Percentiles rank a stretch among this genome's conserved stretches.
These are phyloP conservation scores for Talaromyces funiculosus DNA, from an alignment of 2,329 filamentous ascomycete genomes.

Conservation along the genomic window DNA sequence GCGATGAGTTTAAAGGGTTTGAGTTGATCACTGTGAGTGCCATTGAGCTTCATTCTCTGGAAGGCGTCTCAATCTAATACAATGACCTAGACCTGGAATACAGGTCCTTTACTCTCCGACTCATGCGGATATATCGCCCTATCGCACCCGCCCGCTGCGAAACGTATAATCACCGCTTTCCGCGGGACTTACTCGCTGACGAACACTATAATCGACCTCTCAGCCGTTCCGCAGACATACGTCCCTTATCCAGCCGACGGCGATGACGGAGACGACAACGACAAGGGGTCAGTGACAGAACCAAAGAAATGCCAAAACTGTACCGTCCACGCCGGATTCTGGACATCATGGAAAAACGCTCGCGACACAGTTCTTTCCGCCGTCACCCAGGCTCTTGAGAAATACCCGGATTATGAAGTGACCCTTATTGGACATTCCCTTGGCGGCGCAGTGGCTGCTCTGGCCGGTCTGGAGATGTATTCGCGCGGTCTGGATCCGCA, in stretches of 20 bases:
- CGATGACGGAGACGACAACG: slow-evolving; percentile 33
- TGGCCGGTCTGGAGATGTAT: slow-evolving; percentile 77
- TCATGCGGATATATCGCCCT: slow-evolving; percentile 91
- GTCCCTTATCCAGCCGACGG: slow-evolving; percentile 67
- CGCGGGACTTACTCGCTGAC: slow-evolving; percentile 90
- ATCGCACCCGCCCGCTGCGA: slow-evolving; percentile 59
- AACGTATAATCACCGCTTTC: slow-evolving; percentile 77
- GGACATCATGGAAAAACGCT: slow-evolving; percentile 75
- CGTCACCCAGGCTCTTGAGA: slow-evolving; percentile 53
- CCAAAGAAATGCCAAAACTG: slow-evolving; percentile 69
- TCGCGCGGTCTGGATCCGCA: slow-evolving; percentile 68
- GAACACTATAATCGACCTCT: slow-evolving; percentile 85
- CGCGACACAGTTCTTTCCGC: slow-evolving; percentile 63
- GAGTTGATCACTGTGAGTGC: slow-evolving; percentile 59
- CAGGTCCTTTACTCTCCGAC: slow-evolving; percentile 77
- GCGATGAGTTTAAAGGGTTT: slow-evolving; percentile 73
- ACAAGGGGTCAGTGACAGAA: slow-evolving; percentile 19
- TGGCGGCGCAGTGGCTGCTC: slow-evolving; percentile 82
- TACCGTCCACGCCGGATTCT: slow-evolving; percentile 87
- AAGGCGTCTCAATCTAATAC: background rate
- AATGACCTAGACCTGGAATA: slow-evolving; percentile 69
- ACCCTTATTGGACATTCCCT: slow-evolving; percentile 85
- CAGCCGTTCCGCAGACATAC: slow-evolving; percentile 83
- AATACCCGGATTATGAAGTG: slow-evolving; percentile 66
- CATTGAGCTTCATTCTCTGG: background rate